A percentile compares a stretch with the other conserved stretches of the same genome.
phyloP scores from a whole-genome alignment of 192 early-diverging fungal genomes.

The Backusella luteola region DNA sequence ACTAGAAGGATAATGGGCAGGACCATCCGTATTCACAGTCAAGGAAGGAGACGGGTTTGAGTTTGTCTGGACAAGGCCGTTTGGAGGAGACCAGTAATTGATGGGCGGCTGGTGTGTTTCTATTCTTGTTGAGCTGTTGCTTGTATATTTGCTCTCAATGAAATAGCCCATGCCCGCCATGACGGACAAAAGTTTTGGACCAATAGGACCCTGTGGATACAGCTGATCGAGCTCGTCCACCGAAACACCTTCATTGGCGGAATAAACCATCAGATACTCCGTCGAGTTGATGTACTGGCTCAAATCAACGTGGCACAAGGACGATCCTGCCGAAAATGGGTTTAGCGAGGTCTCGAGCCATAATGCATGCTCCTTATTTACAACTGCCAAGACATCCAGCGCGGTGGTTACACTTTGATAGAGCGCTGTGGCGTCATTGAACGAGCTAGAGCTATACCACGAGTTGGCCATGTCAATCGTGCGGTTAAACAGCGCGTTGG shows the following conservation, averaged over 20 bases:
- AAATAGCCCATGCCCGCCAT: constrained; percentile 35
- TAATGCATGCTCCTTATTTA: neutral
- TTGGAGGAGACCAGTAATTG: neutral
- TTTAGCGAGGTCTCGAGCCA: constrained; percentile 37
- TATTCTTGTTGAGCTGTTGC: neutral
- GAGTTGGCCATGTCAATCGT: constrained; percentile 25
- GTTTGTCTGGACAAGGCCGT: neutral
- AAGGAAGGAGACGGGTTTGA: constrained; percentile 1
- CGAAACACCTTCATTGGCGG: constrained; percentile 32
- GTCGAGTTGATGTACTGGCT: constrained; percentile 22
- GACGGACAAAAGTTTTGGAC: constrained; percentile 29
- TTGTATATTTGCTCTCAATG: neutral
- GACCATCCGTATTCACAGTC: neutral
- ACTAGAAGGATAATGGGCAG: neutral
- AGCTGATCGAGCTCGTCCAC: constrained; percentile 6
- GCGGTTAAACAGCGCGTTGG: constrained; percentile 21
- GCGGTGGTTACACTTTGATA: constrained; percentile 19
- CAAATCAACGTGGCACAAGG: constrained; percentile 42
- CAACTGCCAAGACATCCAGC: neutral
- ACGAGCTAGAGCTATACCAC: constrained; percentile 10
- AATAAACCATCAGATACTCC: constrained; percentile 46
- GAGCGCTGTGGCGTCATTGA: neutral
- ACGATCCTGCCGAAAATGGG: constrained; percentile 39
- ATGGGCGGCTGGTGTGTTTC: neutral
- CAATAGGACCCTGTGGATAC: constrained; percentile 31